phyloP scores from a whole-genome alignment of 1,284 basidiomycete genomes.

The Mycosarcoma mackinlayi region DNA sequence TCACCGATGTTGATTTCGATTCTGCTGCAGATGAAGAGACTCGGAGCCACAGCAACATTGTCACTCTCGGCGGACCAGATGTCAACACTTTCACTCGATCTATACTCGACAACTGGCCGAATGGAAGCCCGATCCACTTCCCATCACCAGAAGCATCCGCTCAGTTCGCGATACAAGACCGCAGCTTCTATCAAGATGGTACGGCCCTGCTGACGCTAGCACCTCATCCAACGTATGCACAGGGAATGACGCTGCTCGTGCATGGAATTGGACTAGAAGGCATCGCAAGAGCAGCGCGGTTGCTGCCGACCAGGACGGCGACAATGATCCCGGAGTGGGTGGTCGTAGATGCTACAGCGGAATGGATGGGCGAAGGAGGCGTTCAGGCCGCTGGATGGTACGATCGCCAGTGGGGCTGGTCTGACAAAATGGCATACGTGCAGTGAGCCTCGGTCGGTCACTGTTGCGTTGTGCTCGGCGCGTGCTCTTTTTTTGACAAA shows the following conservation, averaged over 20 bases:
- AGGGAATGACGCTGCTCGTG: slow-evolving; percentile 27
- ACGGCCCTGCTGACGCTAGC: slow-evolving; percentile 30
- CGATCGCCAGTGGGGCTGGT: slow-evolving; percentile 42
- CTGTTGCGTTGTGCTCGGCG: too few species aligned
- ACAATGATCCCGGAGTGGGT: slow-evolving; percentile 52
- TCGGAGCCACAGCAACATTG: slow-evolving; percentile 27
- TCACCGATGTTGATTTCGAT: slow-evolving; percentile 29
- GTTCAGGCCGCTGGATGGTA: slow-evolving; percentile 52
- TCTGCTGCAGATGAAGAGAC: background rate
- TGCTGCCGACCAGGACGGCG: slow-evolving; percentile 49
- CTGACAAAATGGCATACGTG: slow-evolving; percentile 42
- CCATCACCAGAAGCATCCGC: slow-evolving; percentile 8
- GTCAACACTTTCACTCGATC: slow-evolving; percentile 31
- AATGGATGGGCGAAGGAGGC: slow-evolving; percentile 44
- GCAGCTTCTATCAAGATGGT: slow-evolving; percentile 30
- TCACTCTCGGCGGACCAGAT: slow-evolving; percentile 36
- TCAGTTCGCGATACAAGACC: slow-evolving; percentile 39
- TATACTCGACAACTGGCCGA: slow-evolving; percentile 18
- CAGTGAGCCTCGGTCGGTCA: slow-evolving; percentile 5
- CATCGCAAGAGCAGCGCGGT: slow-evolving; percentile 32
- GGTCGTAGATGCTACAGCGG: slow-evolving; percentile 25
- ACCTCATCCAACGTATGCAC: slow-evolving; percentile 8
- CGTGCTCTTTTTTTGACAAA: too few species aligned
- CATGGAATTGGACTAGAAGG: slow-evolving; percentile 33
- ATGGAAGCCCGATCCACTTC: slow-evolving; percentile 20